Conservation (phyloP, 139 green algal species). For the Volvox africanus region DNA sequence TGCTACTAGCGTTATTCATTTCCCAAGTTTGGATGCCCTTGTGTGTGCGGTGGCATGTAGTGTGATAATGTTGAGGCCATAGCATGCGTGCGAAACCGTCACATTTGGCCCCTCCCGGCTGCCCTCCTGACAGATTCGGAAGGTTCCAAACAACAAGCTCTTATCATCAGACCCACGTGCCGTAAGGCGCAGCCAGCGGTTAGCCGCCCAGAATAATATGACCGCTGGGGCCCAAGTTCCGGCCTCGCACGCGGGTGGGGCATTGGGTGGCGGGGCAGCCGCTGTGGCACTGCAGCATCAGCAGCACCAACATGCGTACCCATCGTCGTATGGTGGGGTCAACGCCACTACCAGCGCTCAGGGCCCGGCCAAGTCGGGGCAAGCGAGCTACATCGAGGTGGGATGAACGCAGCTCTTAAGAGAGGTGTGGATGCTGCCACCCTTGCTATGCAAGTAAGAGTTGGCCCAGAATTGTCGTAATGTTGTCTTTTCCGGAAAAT, state of each 20-base stretch:
- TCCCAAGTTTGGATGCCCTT: no score
- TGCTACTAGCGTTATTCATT: no score
- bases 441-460: no score
- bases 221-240: neutral
- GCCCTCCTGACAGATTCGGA: constrained; percentile 25
- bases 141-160: constrained; percentile 46
- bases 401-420: no score
- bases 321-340: neutral
- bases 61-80: no score
- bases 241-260: neutral
- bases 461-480: no score
- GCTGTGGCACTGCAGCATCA: neutral
- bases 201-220: constrained; percentile 31
- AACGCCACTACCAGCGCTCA: neutral
- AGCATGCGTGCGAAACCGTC: no score
- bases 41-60: no score
- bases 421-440: no score
- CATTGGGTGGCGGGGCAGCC: neutral
- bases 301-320: neutral
- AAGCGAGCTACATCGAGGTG: constrained; percentile 45
- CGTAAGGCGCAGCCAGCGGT: constrained; percentile 32
- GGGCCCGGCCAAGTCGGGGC: constrained; percentile 38
- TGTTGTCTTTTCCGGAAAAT: no score
- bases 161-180: constrained; percentile 7
- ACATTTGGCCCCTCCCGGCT: neutral